phyloP scores from a whole-genome alignment of 768 basidiomycete species.

The Agaricus subrufescens region DNA sequence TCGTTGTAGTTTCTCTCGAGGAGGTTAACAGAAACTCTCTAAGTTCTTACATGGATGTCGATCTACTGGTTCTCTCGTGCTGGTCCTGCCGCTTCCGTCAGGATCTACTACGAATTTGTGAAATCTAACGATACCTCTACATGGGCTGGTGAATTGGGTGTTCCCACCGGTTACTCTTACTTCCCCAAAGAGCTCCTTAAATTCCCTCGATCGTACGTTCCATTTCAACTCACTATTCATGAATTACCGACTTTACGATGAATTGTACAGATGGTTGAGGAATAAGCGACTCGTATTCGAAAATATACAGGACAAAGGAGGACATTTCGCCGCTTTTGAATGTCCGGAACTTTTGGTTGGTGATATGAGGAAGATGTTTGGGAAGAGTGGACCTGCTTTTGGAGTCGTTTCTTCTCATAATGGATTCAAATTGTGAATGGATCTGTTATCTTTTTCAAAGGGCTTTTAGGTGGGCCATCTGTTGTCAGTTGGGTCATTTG shows the following conservation, averaged over 20 bases:
- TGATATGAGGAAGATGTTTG: conserved; percentile 56
- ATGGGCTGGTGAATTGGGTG: conserved; percentile 12
- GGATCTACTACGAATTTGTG: conserved; percentile 53
- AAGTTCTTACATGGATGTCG: conserved; percentile 57
- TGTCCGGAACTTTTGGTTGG: conserved; percentile 39
- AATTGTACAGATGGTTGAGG: conserved; percentile 35
- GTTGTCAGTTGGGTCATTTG: too few species aligned
- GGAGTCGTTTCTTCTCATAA: conserved; percentile 39
- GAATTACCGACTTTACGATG: background rate
- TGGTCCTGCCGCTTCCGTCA: conserved; percentile 51
- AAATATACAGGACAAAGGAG: conserved; percentile 43
- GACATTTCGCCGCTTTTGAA: conserved; percentile 58
- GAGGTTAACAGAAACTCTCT: background rate
- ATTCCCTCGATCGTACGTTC: conserved; percentile 26
- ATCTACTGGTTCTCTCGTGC: conserved; percentile 55
- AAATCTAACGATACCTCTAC: conserved; percentile 12
- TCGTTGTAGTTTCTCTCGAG: background rate
- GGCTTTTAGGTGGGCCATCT: background rate
- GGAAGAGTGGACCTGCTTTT: conserved; percentile 43
- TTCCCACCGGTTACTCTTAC: conserved; percentile 45
- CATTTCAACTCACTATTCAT: background rate
- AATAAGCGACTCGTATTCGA: conserved; percentile 39
- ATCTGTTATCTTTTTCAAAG: background rate
- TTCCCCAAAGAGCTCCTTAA: conserved; percentile 45
- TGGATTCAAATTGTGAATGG: conserved; percentile 25